A percentile compares a stretch with the other conserved stretches of the same genome.
Conservation (phyloP, 305 asterid species). For the Ilex paraguariensis region DNA sequence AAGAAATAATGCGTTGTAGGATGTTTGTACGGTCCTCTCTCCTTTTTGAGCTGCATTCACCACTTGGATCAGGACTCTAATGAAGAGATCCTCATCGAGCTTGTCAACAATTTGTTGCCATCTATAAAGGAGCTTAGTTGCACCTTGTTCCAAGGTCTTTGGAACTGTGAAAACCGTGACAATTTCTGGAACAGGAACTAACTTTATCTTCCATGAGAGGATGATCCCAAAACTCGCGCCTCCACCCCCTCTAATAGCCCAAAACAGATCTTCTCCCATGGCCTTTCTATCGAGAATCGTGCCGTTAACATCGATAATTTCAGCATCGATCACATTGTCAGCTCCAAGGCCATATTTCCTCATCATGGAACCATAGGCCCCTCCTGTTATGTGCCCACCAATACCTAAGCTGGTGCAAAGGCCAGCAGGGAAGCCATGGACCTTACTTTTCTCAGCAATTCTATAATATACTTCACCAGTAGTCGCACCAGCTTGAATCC, state of each 20-base stretch:
- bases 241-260: conserved; percentile 53
- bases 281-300: conserved; percentile 27
- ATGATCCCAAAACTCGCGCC: conserved; percentile 44
- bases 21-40: conserved; percentile 26
- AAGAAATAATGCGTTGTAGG: conserved; percentile 38
- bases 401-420: conserved; percentile 42
- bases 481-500: conserved; percentile 45
- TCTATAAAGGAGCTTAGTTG: conserved; percentile 28
- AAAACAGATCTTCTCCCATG: conserved; percentile 40
- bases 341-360: conserved; percentile 44
- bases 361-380: conserved; percentile 46
- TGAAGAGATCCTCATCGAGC: conserved; percentile 52
- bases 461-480: conserved; percentile 38
- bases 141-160: conserved; percentile 34
- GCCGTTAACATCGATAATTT: conserved; percentile 27
- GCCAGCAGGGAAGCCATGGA: conserved; percentile 37
- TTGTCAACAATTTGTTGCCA: conserved; percentile 42
- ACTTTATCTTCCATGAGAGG: conserved; percentile 33
- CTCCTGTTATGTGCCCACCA: conserved; percentile 52
- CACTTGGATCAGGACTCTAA: conserved; percentile 31
- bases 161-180: conserved; percentile 45
- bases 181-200: conserved; percentile 28
- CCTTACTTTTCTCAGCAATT: conserved; percentile 27
- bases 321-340: conserved; percentile 35
- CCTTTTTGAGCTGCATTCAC: conserved; percentile 5